These are phyloP conservation scores for Tylopilus plumbeoviolaceoides DNA, from an alignment of 768 basidiomycete species.

Conservation along the genomic window DNA sequence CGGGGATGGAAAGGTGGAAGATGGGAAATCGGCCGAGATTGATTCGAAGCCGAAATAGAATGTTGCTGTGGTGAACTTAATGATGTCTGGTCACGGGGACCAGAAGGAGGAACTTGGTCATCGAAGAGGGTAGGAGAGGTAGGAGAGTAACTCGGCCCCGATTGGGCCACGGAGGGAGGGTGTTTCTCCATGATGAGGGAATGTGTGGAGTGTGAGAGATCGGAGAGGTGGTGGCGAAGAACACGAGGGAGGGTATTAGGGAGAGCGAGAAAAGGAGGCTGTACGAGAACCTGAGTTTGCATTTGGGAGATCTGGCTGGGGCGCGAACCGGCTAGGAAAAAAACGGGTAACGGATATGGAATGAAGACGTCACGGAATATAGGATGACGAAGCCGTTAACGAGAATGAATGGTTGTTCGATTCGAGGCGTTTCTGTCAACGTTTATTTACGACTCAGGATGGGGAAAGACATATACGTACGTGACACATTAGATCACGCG, in stretches of 20 bases:
- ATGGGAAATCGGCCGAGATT: slow-evolving; percentile 19
- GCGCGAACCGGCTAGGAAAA: slow-evolving; percentile 16
- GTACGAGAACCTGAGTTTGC: slow-evolving; percentile 27
- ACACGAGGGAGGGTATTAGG: slow-evolving; percentile 12
- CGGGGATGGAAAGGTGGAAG: slow-evolving; percentile 17
- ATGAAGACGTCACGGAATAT: slow-evolving; percentile 16
- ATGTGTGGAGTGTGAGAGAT: slow-evolving; percentile 26
- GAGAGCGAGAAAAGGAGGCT: slow-evolving; percentile 21
- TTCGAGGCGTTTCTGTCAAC: slow-evolving; percentile 20
- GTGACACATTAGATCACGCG: slow-evolving; percentile 15
- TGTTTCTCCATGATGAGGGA: slow-evolving; percentile 37
- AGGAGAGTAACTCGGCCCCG: slow-evolving; percentile 33
- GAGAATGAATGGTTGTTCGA: slow-evolving; percentile 26
- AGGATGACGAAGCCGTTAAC: slow-evolving; percentile 20
- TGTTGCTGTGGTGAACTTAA: slow-evolving; percentile 12
- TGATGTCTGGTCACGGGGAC: slow-evolving; percentile 29
- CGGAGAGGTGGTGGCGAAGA: slow-evolving; percentile 14
- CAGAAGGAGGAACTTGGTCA: slow-evolving; percentile 32
- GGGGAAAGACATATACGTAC: slow-evolving; percentile 23
- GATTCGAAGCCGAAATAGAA: slow-evolving; percentile 13
- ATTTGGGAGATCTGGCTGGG: slow-evolving; percentile 16
- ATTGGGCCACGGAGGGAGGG: slow-evolving; percentile 27
- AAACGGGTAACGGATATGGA: slow-evolving; percentile 13
- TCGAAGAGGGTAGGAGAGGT: slow-evolving; percentile 28
- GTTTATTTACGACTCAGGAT: slow-evolving; percentile 27